Percentiles rank a stretch among this genome's conserved stretches.
These are phyloP conservation scores for Byssothecium circinans DNA, from an alignment of 2,329 filamentous ascomycete genomes.

Conservation along the genomic window DNA sequence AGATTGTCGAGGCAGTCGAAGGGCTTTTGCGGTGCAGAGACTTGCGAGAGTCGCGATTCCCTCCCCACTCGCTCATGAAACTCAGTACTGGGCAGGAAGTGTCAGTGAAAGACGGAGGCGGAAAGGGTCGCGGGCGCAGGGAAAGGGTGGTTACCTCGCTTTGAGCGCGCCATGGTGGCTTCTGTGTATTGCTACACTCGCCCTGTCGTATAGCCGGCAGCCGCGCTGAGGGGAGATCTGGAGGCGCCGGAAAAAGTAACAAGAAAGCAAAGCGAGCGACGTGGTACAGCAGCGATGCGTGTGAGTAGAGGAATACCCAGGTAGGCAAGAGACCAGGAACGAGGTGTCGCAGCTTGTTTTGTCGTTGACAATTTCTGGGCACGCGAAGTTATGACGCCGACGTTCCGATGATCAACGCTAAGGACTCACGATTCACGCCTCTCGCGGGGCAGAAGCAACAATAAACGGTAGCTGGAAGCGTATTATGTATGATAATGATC, in stretches of 20 bases:
- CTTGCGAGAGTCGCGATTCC: conserved; percentile 37
- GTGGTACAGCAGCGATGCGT: too few relatives aligned
- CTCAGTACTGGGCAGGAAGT: conserved; percentile 67
- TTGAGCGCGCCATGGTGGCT: conserved; percentile 36
- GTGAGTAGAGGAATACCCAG: too few relatives aligned
- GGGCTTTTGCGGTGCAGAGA: conserved; percentile 28
- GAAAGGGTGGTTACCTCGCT: conserved; percentile 35
- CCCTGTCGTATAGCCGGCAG: too few relatives aligned
- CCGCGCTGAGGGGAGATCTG: too few relatives aligned
- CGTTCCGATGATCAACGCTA: too few relatives aligned
- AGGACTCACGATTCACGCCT: too few relatives aligned
- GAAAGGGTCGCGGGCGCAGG: conserved; percentile 7
- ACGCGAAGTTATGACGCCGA: too few relatives aligned
- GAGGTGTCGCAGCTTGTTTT: too few relatives aligned
- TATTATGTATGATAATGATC: too few relatives aligned
- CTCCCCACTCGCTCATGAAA: conserved; percentile 81
- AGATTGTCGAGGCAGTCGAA: not conserved
- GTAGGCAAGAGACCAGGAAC: not conserved
- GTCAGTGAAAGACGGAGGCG: conserved; percentile 25
- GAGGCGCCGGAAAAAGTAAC: not conserved
- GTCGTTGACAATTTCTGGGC: too few relatives aligned
- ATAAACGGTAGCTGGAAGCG: too few relatives aligned
- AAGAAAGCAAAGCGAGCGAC: conserved; percentile 12
- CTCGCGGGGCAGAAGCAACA: too few relatives aligned
- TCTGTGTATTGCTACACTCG: not conserved